These are phyloP conservation scores for Marsdenia floribunda DNA, from an alignment of 257 asterid genomes.

Conservation along the genomic window DNA sequence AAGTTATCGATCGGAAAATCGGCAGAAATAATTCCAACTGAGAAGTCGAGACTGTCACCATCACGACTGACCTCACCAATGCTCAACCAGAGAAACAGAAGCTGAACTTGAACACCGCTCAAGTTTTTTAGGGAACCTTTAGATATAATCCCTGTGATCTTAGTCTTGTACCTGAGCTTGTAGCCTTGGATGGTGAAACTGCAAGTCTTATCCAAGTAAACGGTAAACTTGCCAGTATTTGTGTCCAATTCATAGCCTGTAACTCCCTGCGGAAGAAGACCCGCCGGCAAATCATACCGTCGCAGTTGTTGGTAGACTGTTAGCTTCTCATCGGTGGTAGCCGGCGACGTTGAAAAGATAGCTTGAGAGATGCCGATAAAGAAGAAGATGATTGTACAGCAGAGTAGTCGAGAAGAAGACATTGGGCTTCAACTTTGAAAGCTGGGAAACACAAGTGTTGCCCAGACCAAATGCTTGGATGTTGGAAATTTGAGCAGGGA, in stretches of 20 bases:
- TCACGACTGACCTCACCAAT: constrained; percentile 48
- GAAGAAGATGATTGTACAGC: constrained; percentile 15
- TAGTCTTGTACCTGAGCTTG: constrained; percentile 53
- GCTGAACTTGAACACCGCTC: constrained; percentile 64
- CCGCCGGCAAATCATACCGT: constrained; percentile 60
- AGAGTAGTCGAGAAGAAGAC: constrained; percentile 17
- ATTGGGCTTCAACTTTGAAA: constrained; percentile 1
- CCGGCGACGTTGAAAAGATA: constrained; percentile 19
- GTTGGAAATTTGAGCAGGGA: no score
- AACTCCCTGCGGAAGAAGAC: constrained; percentile 71
- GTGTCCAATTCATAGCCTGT: constrained; percentile 56
- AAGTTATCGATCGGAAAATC: constrained; percentile 49
- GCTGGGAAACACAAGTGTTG: background rate
- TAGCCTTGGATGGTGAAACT: constrained; percentile 50
- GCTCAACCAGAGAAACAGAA: constrained; percentile 55
- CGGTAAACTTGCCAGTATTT: constrained; percentile 66
- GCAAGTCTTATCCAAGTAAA: constrained; percentile 43
- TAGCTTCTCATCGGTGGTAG: constrained; percentile 17
- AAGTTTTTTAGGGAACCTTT: constrained; percentile 31
- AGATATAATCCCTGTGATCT: constrained; percentile 53
- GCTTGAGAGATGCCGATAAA: constrained; percentile 5
- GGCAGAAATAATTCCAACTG: constrained; percentile 72
- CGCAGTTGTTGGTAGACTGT: constrained; percentile 51
- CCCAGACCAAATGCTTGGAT: background rate
- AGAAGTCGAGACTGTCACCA: constrained; percentile 40